These are phyloP conservation scores for Rhynchospora pubera DNA, from an alignment of 176 grass and related monocot species.

Conservation along the genomic window DNA sequence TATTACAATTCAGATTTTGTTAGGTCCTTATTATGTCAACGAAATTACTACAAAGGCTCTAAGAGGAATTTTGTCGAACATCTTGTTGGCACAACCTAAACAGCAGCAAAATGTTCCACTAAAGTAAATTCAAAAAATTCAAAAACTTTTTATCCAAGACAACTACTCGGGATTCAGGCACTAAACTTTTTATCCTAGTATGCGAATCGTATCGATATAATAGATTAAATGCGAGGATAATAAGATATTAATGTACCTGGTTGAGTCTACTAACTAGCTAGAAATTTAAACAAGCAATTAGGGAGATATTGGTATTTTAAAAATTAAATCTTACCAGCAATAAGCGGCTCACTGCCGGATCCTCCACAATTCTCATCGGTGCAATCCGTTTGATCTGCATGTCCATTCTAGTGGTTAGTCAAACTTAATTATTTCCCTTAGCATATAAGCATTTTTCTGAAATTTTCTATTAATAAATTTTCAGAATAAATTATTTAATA, in stretches of 20 bases:
- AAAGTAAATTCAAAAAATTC: neutral
- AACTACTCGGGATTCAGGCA: no score
- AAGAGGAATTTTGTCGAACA: neutral
- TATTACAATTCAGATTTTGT: neutral
- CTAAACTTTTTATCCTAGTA: no score
- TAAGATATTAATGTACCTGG: neutral
- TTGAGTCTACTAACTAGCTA: neutral
- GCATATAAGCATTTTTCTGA: no score
- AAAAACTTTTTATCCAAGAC: neutral
- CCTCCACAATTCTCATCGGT: neutral
- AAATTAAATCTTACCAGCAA: conserved; percentile 36
- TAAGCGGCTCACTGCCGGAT: conserved; percentile 41
- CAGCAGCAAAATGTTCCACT: no score
- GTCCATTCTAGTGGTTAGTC: neutral
- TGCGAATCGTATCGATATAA: no score
- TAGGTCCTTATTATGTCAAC: neutral
- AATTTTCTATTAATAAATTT: no score
- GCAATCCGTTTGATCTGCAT: neutral
- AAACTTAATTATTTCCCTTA: neutral
- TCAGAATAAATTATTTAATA: no score
- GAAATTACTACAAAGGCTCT: neutral
- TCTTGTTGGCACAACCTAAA: neutral
- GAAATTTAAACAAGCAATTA: neutral
- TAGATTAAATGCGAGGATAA: neutral
- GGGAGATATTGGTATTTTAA: neutral